Percentiles rank a stretch among this genome's conserved stretches.
phyloP scores from a whole-genome alignment of 2,329 filamentous ascomycete species.

The Cytospora piceicola region DNA sequence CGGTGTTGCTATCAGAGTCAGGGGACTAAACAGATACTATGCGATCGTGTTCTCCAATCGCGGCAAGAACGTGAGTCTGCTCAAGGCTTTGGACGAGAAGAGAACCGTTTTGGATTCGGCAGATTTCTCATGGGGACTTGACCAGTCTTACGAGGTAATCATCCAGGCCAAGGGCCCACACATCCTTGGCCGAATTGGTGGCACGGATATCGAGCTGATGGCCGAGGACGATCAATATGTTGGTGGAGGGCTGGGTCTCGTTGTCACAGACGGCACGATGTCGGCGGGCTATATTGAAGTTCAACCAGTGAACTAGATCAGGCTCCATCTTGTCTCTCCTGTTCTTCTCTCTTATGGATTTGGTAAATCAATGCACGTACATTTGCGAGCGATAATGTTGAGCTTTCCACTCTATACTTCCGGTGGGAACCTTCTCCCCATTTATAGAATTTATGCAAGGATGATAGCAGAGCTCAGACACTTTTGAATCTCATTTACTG shows the following conservation, averaged over 20 bases:
- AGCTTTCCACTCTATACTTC: too few relatives aligned
- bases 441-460: too few relatives aligned
- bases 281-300: constrained; percentile 31
- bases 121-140: constrained; percentile 33
- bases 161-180: constrained; percentile 23
- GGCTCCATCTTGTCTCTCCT: too few relatives aligned
- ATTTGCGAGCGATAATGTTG: too few relatives aligned
- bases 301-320: not conserved
- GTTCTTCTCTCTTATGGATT: too few relatives aligned
- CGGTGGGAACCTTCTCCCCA: too few relatives aligned
- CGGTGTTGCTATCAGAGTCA: constrained; percentile 37
- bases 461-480: too few relatives aligned
- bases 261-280: constrained; percentile 34
- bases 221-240: constrained; percentile 31
- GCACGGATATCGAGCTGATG: constrained; percentile 17
- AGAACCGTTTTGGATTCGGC: constrained; percentile 29
- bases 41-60: constrained; percentile 33
- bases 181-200: constrained; percentile 20
- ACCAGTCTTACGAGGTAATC: constrained; percentile 31
- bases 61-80: constrained; percentile 30
- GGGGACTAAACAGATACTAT: constrained; percentile 40
- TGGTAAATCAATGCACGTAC: too few relatives aligned
- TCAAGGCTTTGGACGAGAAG: constrained; percentile 35
- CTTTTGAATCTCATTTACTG: too few relatives aligned
- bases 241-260: constrained; percentile 34